Conservation (phyloP, 2,329 filamentous ascomycete species). For the Aspergillus melleus region DNA sequence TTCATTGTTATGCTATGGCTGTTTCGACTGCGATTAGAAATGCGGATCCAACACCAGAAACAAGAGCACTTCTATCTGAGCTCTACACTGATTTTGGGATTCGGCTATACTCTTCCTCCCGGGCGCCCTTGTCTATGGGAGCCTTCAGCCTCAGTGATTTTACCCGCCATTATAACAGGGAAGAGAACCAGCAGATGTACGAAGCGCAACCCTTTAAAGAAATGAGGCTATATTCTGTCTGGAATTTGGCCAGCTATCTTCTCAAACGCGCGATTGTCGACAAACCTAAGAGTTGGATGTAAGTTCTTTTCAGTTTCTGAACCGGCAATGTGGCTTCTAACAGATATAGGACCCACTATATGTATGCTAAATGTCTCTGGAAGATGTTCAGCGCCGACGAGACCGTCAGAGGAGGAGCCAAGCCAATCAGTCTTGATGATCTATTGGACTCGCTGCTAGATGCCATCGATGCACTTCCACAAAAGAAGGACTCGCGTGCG, state of each 20-base stretch:
- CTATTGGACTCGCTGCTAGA: constrained; percentile 59
- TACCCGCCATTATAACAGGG: constrained; percentile 60
- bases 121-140: constrained; percentile 67
- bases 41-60: constrained; percentile 56
- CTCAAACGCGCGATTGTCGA: constrained; percentile 60
- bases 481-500: constrained; percentile 57
- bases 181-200: constrained; percentile 56
- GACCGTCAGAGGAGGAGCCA: constrained; percentile 36
- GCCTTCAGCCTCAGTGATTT: constrained; percentile 64
- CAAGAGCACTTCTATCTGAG: constrained; percentile 59
- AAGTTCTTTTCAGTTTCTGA: constrained; percentile 30
- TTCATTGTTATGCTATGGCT: constrained; percentile 78
- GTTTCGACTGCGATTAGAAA: constrained; percentile 60
- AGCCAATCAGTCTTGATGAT: constrained; percentile 41
- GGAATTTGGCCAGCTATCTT: constrained; percentile 64
- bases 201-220: constrained; percentile 58
- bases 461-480: constrained; percentile 62
- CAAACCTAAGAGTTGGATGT: constrained; percentile 64
- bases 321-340: constrained; percentile 20
- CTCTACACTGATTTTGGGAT: constrained; percentile 69
- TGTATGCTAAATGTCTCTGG: constrained; percentile 70
- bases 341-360: constrained; percentile 59
- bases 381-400: constrained; percentile 63
- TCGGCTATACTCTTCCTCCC: constrained; percentile 67
- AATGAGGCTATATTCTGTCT: constrained; percentile 60